Percentiles rank a stretch among this genome's conserved stretches.
Conservation (phyloP, 768 basidiomycete species). For the Russula olivacea region DNA sequence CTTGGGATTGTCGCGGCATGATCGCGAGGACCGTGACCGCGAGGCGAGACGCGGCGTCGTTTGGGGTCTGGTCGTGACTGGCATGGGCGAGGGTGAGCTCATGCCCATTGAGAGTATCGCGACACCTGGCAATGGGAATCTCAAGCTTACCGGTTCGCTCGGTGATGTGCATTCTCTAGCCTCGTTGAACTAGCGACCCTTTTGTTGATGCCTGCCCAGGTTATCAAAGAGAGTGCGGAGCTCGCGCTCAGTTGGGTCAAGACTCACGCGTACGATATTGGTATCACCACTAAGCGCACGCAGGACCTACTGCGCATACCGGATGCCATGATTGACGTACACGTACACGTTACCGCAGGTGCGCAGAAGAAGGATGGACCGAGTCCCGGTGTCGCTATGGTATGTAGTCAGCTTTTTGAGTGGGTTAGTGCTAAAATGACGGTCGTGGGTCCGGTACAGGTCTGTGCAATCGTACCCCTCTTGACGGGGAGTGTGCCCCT, state of each 20-base stretch:
- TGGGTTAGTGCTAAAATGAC: background rate
- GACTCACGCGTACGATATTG: slow-evolving; percentile 71
- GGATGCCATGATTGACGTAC: slow-evolving; percentile 64
- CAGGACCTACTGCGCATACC: slow-evolving; percentile 74
- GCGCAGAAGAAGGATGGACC: slow-evolving; percentile 94
- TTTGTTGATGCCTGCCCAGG: background rate
- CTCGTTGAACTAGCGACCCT: too few relatives aligned
- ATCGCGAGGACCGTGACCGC: slow-evolving; percentile 70
- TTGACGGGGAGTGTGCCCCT: slow-evolving; percentile 68
- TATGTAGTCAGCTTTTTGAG: slow-evolving; percentile 31
- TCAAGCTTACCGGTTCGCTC: slow-evolving; percentile 78
- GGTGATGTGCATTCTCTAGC: slow-evolving; percentile 52
- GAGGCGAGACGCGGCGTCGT: slow-evolving; percentile 71
- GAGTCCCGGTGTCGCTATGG: slow-evolving; percentile 86
- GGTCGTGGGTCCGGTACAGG: slow-evolving; percentile 34
- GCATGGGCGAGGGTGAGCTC: slow-evolving; percentile 80
- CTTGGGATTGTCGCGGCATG: slow-evolving; percentile 73
- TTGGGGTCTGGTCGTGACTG: slow-evolving; percentile 80
- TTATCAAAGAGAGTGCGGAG: slow-evolving; percentile 84
- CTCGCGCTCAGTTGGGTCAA: slow-evolving; percentile 92
- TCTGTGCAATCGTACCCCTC: slow-evolving; percentile 82
- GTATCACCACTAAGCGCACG: slow-evolving; percentile 60
- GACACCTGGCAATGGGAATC: slow-evolving; percentile 67
- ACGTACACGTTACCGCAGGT: slow-evolving; percentile 84
- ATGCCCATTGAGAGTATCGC: slow-evolving; percentile 78